Evolutionary conservation across 2,329 filamentous ascomycete genomes (phyloP).

Genomic region (Neofusicoccum parvum): DNA sequence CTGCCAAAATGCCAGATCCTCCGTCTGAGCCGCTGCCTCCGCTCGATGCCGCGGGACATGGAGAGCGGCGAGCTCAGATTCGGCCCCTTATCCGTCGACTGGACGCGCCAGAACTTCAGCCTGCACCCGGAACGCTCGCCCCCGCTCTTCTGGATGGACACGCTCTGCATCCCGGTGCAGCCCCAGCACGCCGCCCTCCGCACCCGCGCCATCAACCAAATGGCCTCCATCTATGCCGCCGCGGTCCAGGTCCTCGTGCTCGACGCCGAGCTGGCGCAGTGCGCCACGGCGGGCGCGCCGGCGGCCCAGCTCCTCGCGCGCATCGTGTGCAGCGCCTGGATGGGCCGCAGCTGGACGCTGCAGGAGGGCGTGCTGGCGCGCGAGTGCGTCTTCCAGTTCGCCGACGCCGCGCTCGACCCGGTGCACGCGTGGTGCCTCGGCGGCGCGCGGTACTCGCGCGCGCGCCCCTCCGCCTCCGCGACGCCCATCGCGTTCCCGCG

Average conservation of each 20-base stretch:
- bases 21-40: not conserved
- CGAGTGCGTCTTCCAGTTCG: slow-evolving; percentile 24
- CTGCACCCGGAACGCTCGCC: not conserved
- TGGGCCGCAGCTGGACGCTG: slow-evolving; percentile 25
- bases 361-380: slow-evolving; percentile 24
- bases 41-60: not conserved
- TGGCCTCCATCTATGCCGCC: slow-evolving; percentile 24
- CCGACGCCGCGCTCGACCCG: slow-evolving; percentile 23
- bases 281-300: not conserved
- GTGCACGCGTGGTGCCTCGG: slow-evolving; percentile 7
- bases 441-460: not conserved
- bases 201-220: slow-evolving; percentile 23
- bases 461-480: not conserved
- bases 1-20: slow-evolving; percentile 23
- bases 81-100: slow-evolving; percentile 18
- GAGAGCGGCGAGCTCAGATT: not conserved
- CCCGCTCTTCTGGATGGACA: slow-evolving; percentile 26
- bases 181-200: not conserved
- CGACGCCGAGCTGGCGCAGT: slow-evolving; percentile 15
- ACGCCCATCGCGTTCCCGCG: not conserved
- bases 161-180: slow-evolving; percentile 27
- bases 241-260: slow-evolving; percentile 25
- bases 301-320: slow-evolving; percentile 19
- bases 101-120: not conserved
- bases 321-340: slow-evolving; percentile 24